A percentile compares a stretch with the other conserved stretches of the same genome.
Evolutionary conservation across 345 rosid species (phyloP).

Genomic region (Salix purpurea): DNA sequence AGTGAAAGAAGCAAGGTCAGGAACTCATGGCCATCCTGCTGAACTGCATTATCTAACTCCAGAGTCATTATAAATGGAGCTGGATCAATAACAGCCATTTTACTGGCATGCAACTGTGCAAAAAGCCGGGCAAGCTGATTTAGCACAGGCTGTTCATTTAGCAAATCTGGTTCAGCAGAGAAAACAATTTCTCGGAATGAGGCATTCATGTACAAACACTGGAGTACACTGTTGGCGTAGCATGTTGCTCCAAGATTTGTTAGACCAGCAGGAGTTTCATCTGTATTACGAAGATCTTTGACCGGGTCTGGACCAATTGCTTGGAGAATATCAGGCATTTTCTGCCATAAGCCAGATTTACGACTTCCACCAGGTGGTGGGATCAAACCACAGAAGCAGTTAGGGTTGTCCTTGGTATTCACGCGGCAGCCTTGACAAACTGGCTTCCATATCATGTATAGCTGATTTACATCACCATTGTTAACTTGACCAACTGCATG

Average conservation of each 20-base stretch:
- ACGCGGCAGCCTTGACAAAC: conserved; percentile 93
- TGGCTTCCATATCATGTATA: conserved; percentile 70
- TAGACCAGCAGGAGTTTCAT: conserved; percentile 77
- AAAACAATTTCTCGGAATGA: conserved; percentile 77
- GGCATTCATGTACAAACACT: conserved; percentile 82
- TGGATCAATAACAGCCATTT: conserved; percentile 76
- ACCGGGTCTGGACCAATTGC: conserved; percentile 68
- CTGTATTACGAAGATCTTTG: conserved; percentile 61
- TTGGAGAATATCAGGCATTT: conserved; percentile 58
- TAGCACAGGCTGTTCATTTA: conserved; percentile 72
- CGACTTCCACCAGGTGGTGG: conserved; percentile 83
- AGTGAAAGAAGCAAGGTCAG: conserved; percentile 84
- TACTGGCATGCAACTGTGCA: conserved; percentile 78
- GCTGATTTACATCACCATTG: conserved; percentile 56
- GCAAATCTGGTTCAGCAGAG: conserved; percentile 67
- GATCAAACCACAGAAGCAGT: conserved; percentile 83
- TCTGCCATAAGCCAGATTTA: conserved; percentile 92
- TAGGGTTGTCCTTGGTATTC: conserved; percentile 86
- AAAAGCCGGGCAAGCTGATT: conserved; percentile 86
- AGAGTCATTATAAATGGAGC: conserved; percentile 89
- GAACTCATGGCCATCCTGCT: conserved; percentile 98
- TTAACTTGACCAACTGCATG: conserved; percentile 57
- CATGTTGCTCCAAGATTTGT: conserved; percentile 95
- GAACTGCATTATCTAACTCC: conserved; percentile 90
- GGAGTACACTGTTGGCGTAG: conserved; percentile 96